Percentiles rank a stretch among this genome's conserved stretches.
These are phyloP conservation scores for Plenodomus lindquistii DNA, from an alignment of 2,329 filamentous ascomycete species.

Conservation along the genomic window DNA sequence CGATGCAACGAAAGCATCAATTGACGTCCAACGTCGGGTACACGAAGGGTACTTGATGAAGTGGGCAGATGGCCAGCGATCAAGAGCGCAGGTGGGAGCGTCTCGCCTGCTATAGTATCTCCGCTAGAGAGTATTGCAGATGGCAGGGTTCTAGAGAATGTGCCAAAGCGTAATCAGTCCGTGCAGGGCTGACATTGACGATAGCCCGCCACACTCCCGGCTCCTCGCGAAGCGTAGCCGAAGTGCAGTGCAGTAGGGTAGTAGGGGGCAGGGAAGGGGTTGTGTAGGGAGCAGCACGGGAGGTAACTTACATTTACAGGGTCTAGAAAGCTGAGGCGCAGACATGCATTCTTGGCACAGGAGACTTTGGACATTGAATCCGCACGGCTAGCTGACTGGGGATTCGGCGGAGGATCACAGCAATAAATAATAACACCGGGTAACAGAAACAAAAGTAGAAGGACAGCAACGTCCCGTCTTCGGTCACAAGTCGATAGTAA, in stretches of 20 bases:
- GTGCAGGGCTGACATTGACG: constrained; percentile 46
- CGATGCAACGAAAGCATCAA: constrained; percentile 40
- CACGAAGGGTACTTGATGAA: constrained; percentile 36
- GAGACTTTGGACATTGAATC: constrained; percentile 29
- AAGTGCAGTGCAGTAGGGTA: constrained; percentile 34
- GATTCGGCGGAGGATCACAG: constrained; percentile 34
- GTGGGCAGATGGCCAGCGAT: constrained; percentile 27
- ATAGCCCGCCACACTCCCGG: constrained; percentile 36
- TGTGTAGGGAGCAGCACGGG: constrained; percentile 26
- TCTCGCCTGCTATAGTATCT: constrained; percentile 39
- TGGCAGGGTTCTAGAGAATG: constrained; percentile 37
- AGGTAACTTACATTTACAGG: constrained; percentile 35
- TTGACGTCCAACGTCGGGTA: constrained; percentile 34
- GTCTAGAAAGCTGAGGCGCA: constrained; percentile 33
- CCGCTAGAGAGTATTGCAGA: constrained; percentile 40
- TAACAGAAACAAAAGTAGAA: constrained; percentile 27
- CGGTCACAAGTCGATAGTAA: constrained; percentile 28
- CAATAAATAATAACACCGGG: constrained; percentile 39
- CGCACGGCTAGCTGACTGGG: constrained; percentile 21
- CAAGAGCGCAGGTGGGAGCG: constrained; percentile 39
- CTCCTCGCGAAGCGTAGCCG: constrained; percentile 39
- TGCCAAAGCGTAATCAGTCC: constrained; percentile 43
- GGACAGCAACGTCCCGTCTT: constrained; percentile 31
- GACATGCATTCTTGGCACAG: constrained; percentile 28
- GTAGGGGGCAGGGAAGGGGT: constrained; percentile 29